Evolutionary conservation across 352 stramenopile genomes (phyloP).

Genomic region (Globisporangium splendens): DNA sequence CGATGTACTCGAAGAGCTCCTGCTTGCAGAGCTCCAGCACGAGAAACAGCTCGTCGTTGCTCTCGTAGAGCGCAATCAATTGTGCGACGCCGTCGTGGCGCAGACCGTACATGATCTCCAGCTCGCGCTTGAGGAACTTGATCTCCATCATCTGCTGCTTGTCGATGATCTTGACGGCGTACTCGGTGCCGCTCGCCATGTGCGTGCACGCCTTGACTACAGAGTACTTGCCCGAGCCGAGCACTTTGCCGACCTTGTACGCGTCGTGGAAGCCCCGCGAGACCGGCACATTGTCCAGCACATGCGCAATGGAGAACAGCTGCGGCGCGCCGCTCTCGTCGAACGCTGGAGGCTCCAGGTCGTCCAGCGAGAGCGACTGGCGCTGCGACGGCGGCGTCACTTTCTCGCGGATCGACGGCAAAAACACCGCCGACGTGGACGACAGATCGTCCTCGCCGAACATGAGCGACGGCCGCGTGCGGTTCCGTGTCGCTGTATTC

Average conservation of each 20-base stretch:
- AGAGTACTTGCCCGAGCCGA: constrained; percentile 78
- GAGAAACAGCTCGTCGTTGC: constrained; percentile 66
- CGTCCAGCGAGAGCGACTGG: constrained; percentile 58
- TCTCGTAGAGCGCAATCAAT: constrained; percentile 77
- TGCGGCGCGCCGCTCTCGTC: constrained; percentile 34
- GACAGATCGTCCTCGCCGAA: constrained; percentile 57
- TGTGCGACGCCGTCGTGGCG: constrained; percentile 74
- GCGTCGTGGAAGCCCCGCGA: constrained; percentile 48
- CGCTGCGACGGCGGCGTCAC: constrained; percentile 40
- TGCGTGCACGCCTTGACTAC: constrained; percentile 67
- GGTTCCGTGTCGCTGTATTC: not conserved
- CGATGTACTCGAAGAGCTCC: constrained; percentile 82
- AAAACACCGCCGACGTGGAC: constrained; percentile 48
- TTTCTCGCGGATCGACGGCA: constrained; percentile 72
- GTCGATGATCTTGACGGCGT: constrained; percentile 82
- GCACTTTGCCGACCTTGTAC: constrained; percentile 47
- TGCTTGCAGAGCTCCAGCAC: constrained; percentile 81
- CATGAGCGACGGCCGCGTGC: constrained; percentile 47
- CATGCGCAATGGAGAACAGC: constrained; percentile 60
- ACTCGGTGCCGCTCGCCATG: constrained; percentile 24
- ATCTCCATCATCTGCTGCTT: constrained; percentile 80
- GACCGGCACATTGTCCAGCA: constrained; percentile 67
- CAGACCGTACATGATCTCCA: constrained; percentile 83
- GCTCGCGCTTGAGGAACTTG: constrained; percentile 79
- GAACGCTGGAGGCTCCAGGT: constrained; percentile 30